phyloP scores from a whole-genome alignment of 352 stramenopile genomes.

The Phytophthora litchii region DNA sequence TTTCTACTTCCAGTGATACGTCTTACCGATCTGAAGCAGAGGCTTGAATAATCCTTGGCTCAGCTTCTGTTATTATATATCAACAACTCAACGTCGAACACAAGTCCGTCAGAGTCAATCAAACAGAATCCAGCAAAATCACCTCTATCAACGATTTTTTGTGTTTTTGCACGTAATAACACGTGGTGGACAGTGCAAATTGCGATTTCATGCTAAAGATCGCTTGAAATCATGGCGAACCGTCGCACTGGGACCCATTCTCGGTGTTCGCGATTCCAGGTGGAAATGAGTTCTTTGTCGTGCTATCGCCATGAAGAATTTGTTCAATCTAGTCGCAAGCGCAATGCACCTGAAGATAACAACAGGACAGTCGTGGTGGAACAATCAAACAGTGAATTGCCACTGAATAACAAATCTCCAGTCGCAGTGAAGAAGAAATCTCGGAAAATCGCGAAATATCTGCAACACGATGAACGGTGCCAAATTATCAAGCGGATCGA shows the following conservation, averaged over 20 bases:
- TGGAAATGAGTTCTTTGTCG: not conserved
- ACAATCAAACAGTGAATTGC: not conserved
- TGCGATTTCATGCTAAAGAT: too few relatives aligned
- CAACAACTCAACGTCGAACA: too few relatives aligned
- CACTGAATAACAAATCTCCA: not conserved
- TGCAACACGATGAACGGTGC: constrained; percentile 8
- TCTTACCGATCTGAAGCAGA: too few relatives aligned
- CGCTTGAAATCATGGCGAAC: not conserved
- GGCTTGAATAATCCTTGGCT: too few relatives aligned
- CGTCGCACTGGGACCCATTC: constrained; percentile 7
- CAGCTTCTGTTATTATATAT: too few relatives aligned
- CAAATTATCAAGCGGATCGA: constrained; percentile 16
- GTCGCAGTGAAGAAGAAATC: constrained; percentile 2
- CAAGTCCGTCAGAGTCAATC: too few relatives aligned
- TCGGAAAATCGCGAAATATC: constrained; percentile 17
- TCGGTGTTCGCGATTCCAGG: too few relatives aligned
- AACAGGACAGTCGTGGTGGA: not conserved
- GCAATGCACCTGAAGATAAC: not conserved
- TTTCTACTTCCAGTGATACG: too few relatives aligned
- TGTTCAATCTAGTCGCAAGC: not conserved
- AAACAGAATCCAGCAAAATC: too few relatives aligned
- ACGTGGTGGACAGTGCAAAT: too few relatives aligned
- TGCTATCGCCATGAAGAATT: not conserved
- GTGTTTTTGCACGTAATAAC: too few relatives aligned
- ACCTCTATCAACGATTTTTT: too few relatives aligned